phyloP scores from a whole-genome alignment of 805 yeast species.

The Saccharomycopsis sp. region DNA sequence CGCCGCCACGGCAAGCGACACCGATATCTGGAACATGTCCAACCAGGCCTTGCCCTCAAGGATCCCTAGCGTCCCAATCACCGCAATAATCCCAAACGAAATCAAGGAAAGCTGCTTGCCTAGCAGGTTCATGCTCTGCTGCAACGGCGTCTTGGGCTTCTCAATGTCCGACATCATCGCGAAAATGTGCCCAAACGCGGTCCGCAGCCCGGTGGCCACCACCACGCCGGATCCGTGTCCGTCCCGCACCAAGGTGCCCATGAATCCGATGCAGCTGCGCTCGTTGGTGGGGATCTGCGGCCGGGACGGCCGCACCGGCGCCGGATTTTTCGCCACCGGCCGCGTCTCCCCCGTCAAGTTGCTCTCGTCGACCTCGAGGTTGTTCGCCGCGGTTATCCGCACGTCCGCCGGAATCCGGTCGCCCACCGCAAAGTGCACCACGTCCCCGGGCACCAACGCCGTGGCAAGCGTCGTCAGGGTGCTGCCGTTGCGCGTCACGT shows the following conservation, averaged over 20 bases:
- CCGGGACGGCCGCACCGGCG: slow-evolving; percentile 24
- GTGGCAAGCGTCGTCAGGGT: slow-evolving; percentile 81
- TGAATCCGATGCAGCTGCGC: slow-evolving; percentile 76
- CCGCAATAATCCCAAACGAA: slow-evolving; percentile 81
- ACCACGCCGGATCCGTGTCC: slow-evolving; percentile 95
- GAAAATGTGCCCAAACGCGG: slow-evolving; percentile 92
- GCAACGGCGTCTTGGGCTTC: slow-evolving; percentile 97
- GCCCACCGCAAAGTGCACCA: slow-evolving; percentile 84
- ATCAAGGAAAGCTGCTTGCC: slow-evolving; percentile 85
- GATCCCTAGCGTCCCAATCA: slow-evolving; percentile 86
- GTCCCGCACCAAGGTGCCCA: slow-evolving; percentile 96
- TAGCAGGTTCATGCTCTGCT: slow-evolving; percentile 88
- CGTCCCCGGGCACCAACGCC: slow-evolving; percentile 89
- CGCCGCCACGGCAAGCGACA: slow-evolving; percentile 97
- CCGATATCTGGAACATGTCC: slow-evolving; percentile 97
- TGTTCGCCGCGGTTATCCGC: slow-evolving; percentile 70
- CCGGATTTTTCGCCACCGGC: slow-evolving; percentile 63
- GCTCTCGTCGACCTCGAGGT: slow-evolving; percentile 84
- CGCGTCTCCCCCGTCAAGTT: slow-evolving; percentile 92
- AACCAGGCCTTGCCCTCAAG: slow-evolving; percentile 92
- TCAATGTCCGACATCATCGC: slow-evolving; percentile 93
- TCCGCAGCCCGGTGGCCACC: slow-evolving; percentile 78
- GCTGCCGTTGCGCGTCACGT: slow-evolving; percentile 74
- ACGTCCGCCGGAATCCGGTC: slow-evolving; percentile 96
- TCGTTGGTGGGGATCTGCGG: slow-evolving; percentile 35